Evolutionary conservation across 78 protist species (phyloP).

Genomic region (slime mould (Dictyostelium discoideum)): DNA sequence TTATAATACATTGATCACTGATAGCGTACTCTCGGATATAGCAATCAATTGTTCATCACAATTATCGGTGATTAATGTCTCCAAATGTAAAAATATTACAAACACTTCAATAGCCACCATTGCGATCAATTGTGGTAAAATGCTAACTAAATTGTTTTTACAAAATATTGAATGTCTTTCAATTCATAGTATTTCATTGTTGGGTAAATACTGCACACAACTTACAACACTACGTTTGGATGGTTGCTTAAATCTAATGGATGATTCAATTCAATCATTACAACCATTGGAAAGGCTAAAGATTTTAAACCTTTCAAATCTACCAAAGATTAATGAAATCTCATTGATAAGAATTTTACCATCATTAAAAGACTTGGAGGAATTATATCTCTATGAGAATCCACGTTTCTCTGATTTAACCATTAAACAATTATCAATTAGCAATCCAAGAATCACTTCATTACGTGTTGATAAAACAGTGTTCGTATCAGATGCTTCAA

Average conservation of each 20-base stretch:
- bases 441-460: background rate
- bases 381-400: slow-evolving; percentile 33
- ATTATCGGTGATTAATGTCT: slow-evolving; percentile 24
- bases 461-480: slow-evolving; percentile 37
- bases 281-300: background rate
- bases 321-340: slow-evolving; percentile 32
- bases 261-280: slow-evolving; percentile 20
- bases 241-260: slow-evolving; percentile 18
- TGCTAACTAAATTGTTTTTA: slow-evolving; percentile 3
- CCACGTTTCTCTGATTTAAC: slow-evolving; percentile 62
- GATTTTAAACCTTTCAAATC: slow-evolving; percentile 6
- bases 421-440: background rate
- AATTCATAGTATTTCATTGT: background rate
- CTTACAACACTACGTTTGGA: slow-evolving; percentile 22
- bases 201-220: slow-evolving; percentile 12
- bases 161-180: background rate
- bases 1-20: slow-evolving; percentile 20
- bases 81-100: slow-evolving; percentile 14
- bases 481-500: slow-evolving; percentile 13
- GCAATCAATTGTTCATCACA: background rate
- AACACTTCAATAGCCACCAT: background rate
- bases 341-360: slow-evolving; percentile 10
- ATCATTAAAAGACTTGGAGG: background rate
- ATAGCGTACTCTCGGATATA: background rate
- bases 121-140: slow-evolving; percentile 15